Base-by-base conservation (phyloP, 345 rosid species). In the rapeseed (Brassica napus) region DNA sequence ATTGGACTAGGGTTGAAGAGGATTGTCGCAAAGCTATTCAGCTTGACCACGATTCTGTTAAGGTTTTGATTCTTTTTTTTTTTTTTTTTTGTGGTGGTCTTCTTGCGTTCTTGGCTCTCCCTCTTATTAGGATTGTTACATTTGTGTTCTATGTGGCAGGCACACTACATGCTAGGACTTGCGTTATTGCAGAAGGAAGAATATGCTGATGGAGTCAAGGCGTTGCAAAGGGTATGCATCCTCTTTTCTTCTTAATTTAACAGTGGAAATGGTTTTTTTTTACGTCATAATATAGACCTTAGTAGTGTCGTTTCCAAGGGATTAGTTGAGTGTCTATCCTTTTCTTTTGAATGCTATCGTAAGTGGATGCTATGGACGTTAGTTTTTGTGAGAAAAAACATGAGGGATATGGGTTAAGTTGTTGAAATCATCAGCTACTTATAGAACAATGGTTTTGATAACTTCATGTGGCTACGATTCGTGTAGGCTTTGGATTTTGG, bases 401-500 rank as follows among this genome's bases (percentile, higher is more conserved):
- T 7, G 8, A 10, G n/a, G 59, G 66, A 28, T 52, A 28, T 52
- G 66, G 18, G 39, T 7, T 63, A 18, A 10, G 24, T 68, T 69
- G 39, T 44, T 58, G 61, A n/a, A 68, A 34, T 68, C 42, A 15
- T 12, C 3, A 16, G 9, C 23, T 47, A 1, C 8, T 15, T 49
- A 11, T 30, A 37, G 16, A 78, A 60, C 21, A 24, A 28, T 12
- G 1, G 61, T 39, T 64, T 63, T 34, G 49, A 26, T 47, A 15
- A 65, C 23, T 14, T 71, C 31, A 57, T 39, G 66, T 63, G 62
- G 61, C 39, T 62, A 37, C 34, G 16, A 12, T 21, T 74, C 12
- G 1, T 65, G 32, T 68, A 92, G 97, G 97, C 98, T 32, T 74
- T 94, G 84, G 93, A 94, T 81, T 95, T 92, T 71, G 97, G 94